Evolutionary conservation across 148 eudicot species (phyloP).

Genomic region (Fagopyrum homotropicum): DNA sequence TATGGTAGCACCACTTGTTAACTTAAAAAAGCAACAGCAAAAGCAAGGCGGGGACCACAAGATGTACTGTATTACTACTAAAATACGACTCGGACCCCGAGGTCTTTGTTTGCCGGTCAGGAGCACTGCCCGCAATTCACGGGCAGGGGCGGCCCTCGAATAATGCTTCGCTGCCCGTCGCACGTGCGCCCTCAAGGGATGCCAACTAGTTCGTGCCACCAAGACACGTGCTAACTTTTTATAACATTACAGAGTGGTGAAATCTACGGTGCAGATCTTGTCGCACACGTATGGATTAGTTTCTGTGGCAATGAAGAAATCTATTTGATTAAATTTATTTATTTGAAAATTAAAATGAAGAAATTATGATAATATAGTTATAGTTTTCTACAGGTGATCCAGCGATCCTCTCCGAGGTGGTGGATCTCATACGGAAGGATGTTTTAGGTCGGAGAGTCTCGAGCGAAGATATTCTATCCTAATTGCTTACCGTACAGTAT

Average conservation of each 20-base stretch:
- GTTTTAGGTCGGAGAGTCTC: too few species aligned
- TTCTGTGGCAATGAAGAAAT: too few species aligned
- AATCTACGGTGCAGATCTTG: constrained; percentile 12
- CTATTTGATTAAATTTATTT: too few species aligned
- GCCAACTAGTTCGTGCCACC: constrained; percentile 6
- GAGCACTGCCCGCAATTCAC: constrained; percentile 9
- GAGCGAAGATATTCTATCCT: too few species aligned
- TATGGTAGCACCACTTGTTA: neutral
- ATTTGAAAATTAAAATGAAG: too few species aligned
- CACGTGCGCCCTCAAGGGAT: neutral
- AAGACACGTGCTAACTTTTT: neutral
- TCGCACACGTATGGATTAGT: constrained; percentile 7
- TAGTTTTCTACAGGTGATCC: too few species aligned
- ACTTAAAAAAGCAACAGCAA: neutral
- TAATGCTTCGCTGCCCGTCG: neutral
- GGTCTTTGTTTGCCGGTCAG: neutral
- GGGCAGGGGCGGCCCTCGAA: constrained; percentile 11
- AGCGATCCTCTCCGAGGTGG: too few species aligned
- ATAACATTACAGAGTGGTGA: neutral
- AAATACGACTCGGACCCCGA: neutral
- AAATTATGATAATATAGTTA: too few species aligned
- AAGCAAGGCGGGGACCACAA: neutral
- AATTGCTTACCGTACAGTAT: too few species aligned
- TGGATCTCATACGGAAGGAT: too few species aligned
- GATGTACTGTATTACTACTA: neutral